Conservation (phyloP, 1,139 yeast species). For the Yamadazyma songkhlaensis region DNA sequence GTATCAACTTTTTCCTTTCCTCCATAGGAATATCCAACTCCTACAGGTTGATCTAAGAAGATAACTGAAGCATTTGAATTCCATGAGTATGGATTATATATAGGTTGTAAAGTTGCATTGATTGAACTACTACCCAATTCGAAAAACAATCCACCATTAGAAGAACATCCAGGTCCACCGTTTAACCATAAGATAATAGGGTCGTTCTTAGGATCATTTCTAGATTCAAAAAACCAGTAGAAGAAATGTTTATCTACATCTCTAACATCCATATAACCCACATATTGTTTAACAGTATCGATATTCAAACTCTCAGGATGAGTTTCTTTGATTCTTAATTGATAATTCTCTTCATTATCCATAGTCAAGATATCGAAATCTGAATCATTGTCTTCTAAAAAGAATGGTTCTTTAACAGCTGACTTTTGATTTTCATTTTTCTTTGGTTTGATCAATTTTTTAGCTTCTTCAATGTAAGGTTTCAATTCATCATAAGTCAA, state of each 20-base stretch:
- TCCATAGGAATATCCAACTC: conserved; percentile 74
- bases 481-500: conserved; percentile 2
- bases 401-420: not conserved
- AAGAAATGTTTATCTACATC: conserved; percentile 65
- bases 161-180: conserved; percentile 30
- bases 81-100: conserved; percentile 76
- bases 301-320: conserved; percentile 27
- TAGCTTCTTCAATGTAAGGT: not conserved
- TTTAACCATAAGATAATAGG: conserved; percentile 69
- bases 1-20: conserved; percentile 43
- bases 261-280: conserved; percentile 57
- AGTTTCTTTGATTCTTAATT: conserved; percentile 9
- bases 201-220: conserved; percentile 79
- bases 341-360: conserved; percentile 2
- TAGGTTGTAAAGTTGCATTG: conserved; percentile 57
- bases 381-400: not conserved
- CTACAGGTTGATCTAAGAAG: conserved; percentile 88
- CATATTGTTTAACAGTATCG: conserved; percentile 54
- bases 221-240: conserved; percentile 83
- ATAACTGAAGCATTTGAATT: conserved; percentile 81
- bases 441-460: not conserved
- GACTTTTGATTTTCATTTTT: not conserved
- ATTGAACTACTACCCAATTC: conserved; percentile 83
- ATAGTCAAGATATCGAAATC: conserved; percentile 2
- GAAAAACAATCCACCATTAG: conserved; percentile 78